Conservation (phyloP, 2,329 filamentous ascomycete genomes). For the Colletotrichum navitas region DNA sequence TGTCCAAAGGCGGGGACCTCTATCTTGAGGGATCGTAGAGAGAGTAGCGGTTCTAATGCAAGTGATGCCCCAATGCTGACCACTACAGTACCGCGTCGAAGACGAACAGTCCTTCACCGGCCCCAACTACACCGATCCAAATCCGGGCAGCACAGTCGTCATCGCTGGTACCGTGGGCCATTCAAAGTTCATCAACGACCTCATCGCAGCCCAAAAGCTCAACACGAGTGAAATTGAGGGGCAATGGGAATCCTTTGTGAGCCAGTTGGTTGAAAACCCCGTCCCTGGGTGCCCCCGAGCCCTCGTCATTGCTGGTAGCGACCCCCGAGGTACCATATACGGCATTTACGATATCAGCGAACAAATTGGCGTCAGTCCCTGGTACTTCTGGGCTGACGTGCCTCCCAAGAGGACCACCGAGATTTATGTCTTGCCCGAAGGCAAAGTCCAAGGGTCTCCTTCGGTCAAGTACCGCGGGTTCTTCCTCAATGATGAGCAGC, state of each 20-base stretch:
- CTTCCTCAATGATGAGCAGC: constrained; percentile 79
- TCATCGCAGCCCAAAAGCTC: constrained; percentile 68
- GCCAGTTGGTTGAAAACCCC: constrained; percentile 68
- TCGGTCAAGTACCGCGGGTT: constrained; percentile 76
- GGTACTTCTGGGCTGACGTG: constrained; percentile 77
- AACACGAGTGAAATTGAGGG: constrained; percentile 69
- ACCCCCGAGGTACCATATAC: constrained; percentile 75
- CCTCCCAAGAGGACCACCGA: constrained; percentile 62
- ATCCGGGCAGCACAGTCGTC: constrained; percentile 65
- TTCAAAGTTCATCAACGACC: constrained; percentile 70
- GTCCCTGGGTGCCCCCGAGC: constrained; percentile 68
- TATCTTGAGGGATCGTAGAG: background rate
- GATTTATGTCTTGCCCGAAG: constrained; percentile 67
- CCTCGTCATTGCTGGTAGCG: constrained; percentile 76
- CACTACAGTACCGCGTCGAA: constrained; percentile 57
- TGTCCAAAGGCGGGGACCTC: too few relatives aligned
- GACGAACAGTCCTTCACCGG: constrained; percentile 58
- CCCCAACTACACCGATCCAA: constrained; percentile 57
- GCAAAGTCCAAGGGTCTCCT: constrained; percentile 70
- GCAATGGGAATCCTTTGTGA: constrained; percentile 78
- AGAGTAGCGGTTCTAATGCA: background rate
- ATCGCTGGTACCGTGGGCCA: constrained; percentile 78
- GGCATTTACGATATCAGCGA: constrained; percentile 79
- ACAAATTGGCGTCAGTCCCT: constrained; percentile 79
- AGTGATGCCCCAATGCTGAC: background rate